Evolutionary conservation across 139 green algal genomes (phyloP).

Genomic region (Mychonastes homosphaera): DNA sequence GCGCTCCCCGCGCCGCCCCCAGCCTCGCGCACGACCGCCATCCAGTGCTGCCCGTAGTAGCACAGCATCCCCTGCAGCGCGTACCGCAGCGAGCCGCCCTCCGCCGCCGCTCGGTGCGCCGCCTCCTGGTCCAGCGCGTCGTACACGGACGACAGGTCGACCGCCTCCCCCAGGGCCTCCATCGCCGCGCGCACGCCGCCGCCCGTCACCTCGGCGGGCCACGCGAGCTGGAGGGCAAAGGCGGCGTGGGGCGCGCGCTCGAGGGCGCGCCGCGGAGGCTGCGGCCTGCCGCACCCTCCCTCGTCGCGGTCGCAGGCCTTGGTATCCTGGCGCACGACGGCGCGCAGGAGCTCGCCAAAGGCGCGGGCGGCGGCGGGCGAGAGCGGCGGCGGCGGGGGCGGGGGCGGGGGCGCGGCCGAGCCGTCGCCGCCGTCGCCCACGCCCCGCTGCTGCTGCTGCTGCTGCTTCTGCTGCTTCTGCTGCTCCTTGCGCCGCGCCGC

Average conservation of each 20-base stretch:
- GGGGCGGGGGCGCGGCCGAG: no score
- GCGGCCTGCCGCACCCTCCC: slow-evolving; percentile 28
- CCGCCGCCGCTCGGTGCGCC: neutral
- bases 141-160: slow-evolving; percentile 8
- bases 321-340: slow-evolving; percentile 26
- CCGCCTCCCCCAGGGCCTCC: slow-evolving; percentile 3
- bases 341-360: slow-evolving; percentile 21
- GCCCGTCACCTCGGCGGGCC: slow-evolving; percentile 33
- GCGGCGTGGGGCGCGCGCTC: slow-evolving; percentile 24
- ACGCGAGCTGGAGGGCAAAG: slow-evolving; percentile 56
- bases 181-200: slow-evolving; percentile 32
- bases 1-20: no score
- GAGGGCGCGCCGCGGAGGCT: slow-evolving; percentile 14
- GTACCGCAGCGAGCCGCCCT: slow-evolving; percentile 26
- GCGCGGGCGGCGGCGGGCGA: neutral
- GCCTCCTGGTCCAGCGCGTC: neutral
- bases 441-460: no score
- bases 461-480: no score
- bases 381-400: no score
- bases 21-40: slow-evolving; percentile 56
- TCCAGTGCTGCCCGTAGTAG: slow-evolving; percentile 84
- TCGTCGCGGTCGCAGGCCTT: slow-evolving; percentile 55
- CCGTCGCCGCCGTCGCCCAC: no score
- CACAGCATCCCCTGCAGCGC: slow-evolving; percentile 78
- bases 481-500: neutral